phyloP scores from a whole-genome alignment of 495 filamentous ascomycete species.

The Lentithecium fluviatile region DNA sequence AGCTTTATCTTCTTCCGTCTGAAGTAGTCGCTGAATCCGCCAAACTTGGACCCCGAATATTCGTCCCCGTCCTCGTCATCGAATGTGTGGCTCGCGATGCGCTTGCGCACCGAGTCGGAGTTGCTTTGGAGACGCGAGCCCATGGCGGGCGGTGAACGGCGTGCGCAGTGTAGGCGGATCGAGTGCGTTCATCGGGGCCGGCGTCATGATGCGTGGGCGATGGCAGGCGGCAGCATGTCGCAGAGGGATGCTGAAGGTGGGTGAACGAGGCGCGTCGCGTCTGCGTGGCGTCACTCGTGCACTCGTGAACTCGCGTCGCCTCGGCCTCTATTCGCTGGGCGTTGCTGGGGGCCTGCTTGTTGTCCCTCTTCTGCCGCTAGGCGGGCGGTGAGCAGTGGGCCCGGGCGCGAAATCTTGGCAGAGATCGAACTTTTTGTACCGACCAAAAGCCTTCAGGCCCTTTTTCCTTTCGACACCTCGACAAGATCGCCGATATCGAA shows the following conservation, averaged over 20 bases:
- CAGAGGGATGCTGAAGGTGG: neutral
- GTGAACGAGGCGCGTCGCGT: constrained; percentile 11
- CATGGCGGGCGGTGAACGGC: constrained; percentile 51
- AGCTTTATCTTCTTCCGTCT: constrained; percentile 92
- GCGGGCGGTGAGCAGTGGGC: neutral
- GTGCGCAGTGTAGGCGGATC: constrained; percentile 3
- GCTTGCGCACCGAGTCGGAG: constrained; percentile 74
- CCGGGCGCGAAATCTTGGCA: constrained; percentile 25
- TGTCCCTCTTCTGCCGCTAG: too few relatives aligned
- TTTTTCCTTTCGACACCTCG: neutral
- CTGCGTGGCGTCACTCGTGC: neutral
- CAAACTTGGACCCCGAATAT: constrained; percentile 82
- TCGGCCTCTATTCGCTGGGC: too few relatives aligned
- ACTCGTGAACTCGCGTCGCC: neutral
- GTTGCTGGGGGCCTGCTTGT: too few relatives aligned
- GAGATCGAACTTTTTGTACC: constrained; percentile 3
- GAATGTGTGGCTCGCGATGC: constrained; percentile 72
- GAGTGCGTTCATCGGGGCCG: constrained; percentile 7
- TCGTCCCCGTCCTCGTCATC: constrained; percentile 80
- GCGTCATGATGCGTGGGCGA: constrained; percentile 19
- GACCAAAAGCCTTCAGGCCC: neutral
- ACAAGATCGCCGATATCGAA: neutral
- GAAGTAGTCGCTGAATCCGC: constrained; percentile 86
- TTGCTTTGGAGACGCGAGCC: constrained; percentile 74
- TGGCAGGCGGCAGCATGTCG: constrained; percentile 26